phyloP scores from a whole-genome alignment of 2,329 filamentous ascomycete species.

The Ophiosphaerella herpotricha region DNA sequence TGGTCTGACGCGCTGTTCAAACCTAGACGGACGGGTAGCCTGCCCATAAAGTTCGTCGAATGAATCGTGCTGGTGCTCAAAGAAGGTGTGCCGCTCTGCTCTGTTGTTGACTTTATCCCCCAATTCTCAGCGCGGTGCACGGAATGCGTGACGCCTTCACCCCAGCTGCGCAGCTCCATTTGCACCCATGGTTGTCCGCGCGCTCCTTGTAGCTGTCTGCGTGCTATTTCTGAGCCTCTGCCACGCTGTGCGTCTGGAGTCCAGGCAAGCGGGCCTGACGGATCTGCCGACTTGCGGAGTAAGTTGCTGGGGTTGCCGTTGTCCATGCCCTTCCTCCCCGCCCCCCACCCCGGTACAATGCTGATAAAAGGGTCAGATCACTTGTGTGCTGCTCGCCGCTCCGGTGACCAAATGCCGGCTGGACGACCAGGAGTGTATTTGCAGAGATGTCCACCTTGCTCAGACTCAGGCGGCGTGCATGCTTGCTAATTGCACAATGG shows the following conservation, averaged over 20 bases:
- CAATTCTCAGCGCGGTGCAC: no score
- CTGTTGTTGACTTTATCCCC: no score
- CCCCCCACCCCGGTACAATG: no score
- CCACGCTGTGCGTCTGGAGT: no score
- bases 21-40: not conserved
- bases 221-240: no score
- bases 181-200: no score
- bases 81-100: not conserved
- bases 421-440: constrained; percentile 21
- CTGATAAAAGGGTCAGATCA: constrained; percentile 6
- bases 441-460: constrained; percentile 12
- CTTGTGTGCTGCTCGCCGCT: constrained; percentile 14
- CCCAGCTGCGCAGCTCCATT: no score
- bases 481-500: constrained; percentile 35
- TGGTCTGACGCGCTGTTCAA: not conserved
- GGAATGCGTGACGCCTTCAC: no score
- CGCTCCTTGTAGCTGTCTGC: no score
- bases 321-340: constrained; percentile 1
- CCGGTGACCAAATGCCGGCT: constrained; percentile 18
- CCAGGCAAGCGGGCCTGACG: no score
- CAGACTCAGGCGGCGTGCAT: constrained; percentile 22
- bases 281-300: not conserved
- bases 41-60: not conserved
- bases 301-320: constrained; percentile 10
- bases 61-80: not conserved